A percentile compares a stretch with the other conserved stretches of the same genome.
phyloP scores from a whole-genome alignment of 106 monocot species.

The Triglochin maritima region DNA sequence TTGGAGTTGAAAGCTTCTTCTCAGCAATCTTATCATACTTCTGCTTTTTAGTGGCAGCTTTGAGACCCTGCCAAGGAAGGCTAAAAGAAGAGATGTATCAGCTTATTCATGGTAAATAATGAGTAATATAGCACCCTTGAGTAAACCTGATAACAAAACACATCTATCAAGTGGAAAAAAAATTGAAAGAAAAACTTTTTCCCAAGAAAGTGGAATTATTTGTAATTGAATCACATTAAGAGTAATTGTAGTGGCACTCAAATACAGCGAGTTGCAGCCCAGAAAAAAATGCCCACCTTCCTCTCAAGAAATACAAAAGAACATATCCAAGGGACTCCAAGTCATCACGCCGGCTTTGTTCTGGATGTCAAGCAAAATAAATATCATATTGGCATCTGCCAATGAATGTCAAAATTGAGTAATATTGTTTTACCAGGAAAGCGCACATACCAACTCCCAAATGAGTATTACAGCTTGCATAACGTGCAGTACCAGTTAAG shows the following conservation, averaged over 20 bases:
- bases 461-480: slow-evolving; percentile 98
- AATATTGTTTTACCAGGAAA: background rate
- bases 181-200: too few species aligned
- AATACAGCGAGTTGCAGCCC: background rate
- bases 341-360: slow-evolving; percentile 98
- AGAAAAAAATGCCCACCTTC: slow-evolving; percentile 41
- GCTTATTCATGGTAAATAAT: background rate
- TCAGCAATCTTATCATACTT: slow-evolving; percentile 98
- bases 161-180: background rate
- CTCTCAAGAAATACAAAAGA: slow-evolving; percentile 84
- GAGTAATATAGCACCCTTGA: background rate
- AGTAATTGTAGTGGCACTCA: background rate
- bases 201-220: background rate
- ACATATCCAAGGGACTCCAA: slow-evolving; percentile 97
- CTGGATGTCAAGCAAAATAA: slow-evolving; percentile 16
- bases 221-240: background rate
- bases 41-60: slow-evolving; percentile 92
- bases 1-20: slow-evolving; percentile 91
- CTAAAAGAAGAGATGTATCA: slow-evolving; percentile 22
- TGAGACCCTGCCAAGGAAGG: slow-evolving; percentile 97
- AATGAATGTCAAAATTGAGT: background rate
- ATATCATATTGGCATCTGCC: background rate
- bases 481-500: slow-evolving; percentile 90
- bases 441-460: slow-evolving; percentile 67
- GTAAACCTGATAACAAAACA: background rate